Evolutionary conservation across 2,329 filamentous ascomycete species (phyloP).

Genomic region (Fusarium devonianum): DNA sequence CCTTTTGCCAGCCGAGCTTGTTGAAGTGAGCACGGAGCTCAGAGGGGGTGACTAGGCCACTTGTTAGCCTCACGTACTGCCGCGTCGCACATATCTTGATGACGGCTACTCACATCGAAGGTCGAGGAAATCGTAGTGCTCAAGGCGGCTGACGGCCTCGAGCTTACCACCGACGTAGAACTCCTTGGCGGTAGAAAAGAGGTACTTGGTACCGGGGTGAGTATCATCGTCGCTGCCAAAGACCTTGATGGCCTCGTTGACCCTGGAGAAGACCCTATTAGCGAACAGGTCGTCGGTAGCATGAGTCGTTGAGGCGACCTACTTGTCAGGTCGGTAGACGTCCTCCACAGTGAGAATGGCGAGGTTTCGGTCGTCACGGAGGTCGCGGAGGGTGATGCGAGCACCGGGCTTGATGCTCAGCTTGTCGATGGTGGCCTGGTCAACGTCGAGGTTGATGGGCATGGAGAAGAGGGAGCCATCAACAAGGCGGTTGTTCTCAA

Average conservation of each 20-base stretch:
- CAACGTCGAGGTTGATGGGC: constrained; percentile 92
- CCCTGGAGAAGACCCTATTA: constrained; percentile 57
- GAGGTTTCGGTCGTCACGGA: constrained; percentile 94
- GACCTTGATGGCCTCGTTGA: constrained; percentile 89
- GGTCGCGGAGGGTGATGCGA: constrained; percentile 88
- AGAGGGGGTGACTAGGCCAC: constrained; percentile 77
- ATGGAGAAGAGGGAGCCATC: constrained; percentile 94
- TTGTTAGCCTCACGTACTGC: constrained; percentile 16
- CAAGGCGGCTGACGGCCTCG: constrained; percentile 91
- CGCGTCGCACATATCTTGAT: too few species aligned
- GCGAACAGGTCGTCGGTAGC: constrained; percentile 1
- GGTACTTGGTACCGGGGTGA: constrained; percentile 91
- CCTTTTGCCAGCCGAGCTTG: constrained; percentile 97
- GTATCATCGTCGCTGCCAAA: constrained; percentile 90
- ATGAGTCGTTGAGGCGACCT: constrained; percentile 47
- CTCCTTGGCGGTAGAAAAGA: constrained; percentile 80
- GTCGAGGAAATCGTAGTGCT: constrained; percentile 99
- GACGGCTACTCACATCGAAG: constrained; percentile 76
- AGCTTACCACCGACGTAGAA: constrained; percentile 97
- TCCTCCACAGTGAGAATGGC: constrained; percentile 96
- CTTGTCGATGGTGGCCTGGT: constrained; percentile 75
- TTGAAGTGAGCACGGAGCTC: constrained; percentile 97
- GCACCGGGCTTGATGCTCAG: constrained; percentile 79
- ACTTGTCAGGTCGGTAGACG: constrained; percentile 96
- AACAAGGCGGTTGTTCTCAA: constrained; percentile 83